Percentiles rank a stretch among this genome's conserved stretches.
phyloP scores from a whole-genome alignment of 225 moss, liverwort and hornwort species.

The Sphagnum tenellum region DNA sequence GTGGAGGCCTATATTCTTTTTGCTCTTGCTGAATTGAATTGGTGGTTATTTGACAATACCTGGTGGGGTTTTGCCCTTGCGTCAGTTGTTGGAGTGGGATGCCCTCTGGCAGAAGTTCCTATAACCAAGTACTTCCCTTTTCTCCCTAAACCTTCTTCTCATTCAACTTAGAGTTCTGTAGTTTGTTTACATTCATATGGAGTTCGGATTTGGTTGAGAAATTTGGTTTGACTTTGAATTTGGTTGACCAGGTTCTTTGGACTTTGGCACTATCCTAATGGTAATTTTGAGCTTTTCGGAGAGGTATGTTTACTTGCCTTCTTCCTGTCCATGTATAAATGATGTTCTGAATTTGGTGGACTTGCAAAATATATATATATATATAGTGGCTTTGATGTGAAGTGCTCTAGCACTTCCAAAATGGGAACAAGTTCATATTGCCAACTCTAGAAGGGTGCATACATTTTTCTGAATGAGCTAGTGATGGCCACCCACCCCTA shows the following conservation, averaged over 20 bases:
- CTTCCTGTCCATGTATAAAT: background rate
- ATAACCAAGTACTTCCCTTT: constrained; percentile 41
- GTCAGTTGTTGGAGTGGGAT: constrained; percentile 35
- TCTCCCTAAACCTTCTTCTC: background rate
- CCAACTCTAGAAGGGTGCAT: too few species aligned
- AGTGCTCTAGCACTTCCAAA: too few species aligned
- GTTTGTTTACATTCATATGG: too few species aligned
- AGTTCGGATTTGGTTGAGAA: too few species aligned
- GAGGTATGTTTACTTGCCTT: constrained; percentile 38
- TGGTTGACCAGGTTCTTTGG: constrained; percentile 44
- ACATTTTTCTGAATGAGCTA: too few species aligned
- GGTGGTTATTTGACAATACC: constrained; percentile 81
- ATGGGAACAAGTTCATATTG: too few species aligned
- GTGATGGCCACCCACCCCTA: too few species aligned
- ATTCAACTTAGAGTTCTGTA: background rate
- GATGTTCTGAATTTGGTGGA: too few species aligned
- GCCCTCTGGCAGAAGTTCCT: constrained; percentile 72
- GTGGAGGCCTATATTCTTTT: constrained; percentile 80
- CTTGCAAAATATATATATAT: too few species aligned
- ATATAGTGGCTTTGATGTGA: too few species aligned
- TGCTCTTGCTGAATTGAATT: constrained; percentile 71
- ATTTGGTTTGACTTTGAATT: too few species aligned
- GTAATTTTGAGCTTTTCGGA: constrained; percentile 70
- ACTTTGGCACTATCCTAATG: constrained; percentile 84
- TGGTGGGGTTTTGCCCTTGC: constrained; percentile 98